Percentiles rank a stretch among this genome's conserved stretches.
Evolutionary conservation across 306 rosid genomes (phyloP).

Genomic region (Malus asiatica): DNA sequence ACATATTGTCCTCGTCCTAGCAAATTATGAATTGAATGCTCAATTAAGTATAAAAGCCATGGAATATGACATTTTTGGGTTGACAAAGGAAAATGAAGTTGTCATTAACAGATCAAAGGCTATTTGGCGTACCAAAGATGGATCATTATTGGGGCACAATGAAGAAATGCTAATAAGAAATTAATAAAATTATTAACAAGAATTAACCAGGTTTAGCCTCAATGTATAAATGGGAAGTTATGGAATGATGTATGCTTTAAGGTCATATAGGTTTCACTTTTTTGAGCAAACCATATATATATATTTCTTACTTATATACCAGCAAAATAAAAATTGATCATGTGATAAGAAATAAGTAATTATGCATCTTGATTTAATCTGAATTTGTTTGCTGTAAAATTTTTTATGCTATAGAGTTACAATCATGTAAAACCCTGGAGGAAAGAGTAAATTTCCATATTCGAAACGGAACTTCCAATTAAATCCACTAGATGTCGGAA

Average conservation of each 20-base stretch:
- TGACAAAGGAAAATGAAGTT: conserved; percentile 2
- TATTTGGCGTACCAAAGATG: background rate
- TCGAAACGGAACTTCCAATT: background rate
- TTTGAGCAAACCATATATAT: background rate
- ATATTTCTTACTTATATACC: too few relatives aligned
- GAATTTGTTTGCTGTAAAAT: background rate
- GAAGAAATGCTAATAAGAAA: background rate
- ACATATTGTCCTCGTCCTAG: background rate
- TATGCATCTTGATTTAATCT: background rate
- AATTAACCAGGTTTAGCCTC: background rate
- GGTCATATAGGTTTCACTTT: background rate
- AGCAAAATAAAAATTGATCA: background rate
- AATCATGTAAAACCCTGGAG: background rate
- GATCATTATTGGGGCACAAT: background rate
- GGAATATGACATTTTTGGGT: background rate
- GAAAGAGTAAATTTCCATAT: background rate
- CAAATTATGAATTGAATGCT: background rate
- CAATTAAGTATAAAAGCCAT: background rate
- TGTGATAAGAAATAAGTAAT: background rate
- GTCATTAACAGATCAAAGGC: background rate
- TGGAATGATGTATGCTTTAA: background rate
- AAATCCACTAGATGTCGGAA: conserved; percentile 8
- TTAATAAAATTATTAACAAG: background rate
- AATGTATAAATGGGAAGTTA: background rate
- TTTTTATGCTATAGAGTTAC: background rate